A percentile compares a stretch with the other conserved stretches of the same genome.
These are phyloP conservation scores for Verticillium longisporum DNA, from an alignment of 2,329 filamentous ascomycete genomes.

Conservation along the genomic window DNA sequence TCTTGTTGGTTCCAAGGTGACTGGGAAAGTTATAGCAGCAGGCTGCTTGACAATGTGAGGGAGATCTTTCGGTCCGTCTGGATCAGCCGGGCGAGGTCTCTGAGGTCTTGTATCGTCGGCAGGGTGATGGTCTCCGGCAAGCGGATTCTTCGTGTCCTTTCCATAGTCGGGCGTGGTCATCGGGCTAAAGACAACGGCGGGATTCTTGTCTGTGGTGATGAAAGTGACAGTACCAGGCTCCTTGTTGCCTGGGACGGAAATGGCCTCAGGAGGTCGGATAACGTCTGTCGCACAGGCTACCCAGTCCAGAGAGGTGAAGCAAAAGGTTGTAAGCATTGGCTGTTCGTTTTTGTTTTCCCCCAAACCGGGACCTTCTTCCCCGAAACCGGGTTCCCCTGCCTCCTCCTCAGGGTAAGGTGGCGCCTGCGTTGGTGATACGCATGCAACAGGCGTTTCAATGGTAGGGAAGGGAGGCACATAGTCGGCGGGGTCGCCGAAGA, in stretches of 20 bases:
- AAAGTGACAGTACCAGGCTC: constrained; percentile 29
- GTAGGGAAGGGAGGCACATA: constrained; percentile 40
- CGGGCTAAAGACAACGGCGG: constrained; percentile 33
- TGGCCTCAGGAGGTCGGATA: background rate
- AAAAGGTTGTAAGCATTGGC: background rate
- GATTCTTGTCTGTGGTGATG: constrained; percentile 49
- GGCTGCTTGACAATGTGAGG: background rate
- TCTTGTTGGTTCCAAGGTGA: constrained; percentile 35
- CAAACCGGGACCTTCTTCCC: background rate
- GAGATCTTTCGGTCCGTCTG: constrained; percentile 1
- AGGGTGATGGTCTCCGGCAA: background rate
- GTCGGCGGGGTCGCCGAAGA: constrained; percentile 34
- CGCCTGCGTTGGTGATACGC: background rate
- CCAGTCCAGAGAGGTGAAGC: background rate
- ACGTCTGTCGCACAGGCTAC: background rate
- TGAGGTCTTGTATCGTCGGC: background rate
- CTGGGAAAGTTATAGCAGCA: constrained; percentile 20
- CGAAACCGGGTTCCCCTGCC: background rate
- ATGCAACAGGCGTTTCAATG: constrained; percentile 20
- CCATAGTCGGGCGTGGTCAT: constrained; percentile 9
- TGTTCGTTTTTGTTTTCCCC: background rate
- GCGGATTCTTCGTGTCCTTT: constrained; percentile 1
- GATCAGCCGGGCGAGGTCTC: constrained; percentile 1
- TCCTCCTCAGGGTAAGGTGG: background rate
- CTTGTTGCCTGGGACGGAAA: background rate